phyloP scores from a whole-genome alignment of 208 protist genomes.

The Trypanosoma cruzi region DNA sequence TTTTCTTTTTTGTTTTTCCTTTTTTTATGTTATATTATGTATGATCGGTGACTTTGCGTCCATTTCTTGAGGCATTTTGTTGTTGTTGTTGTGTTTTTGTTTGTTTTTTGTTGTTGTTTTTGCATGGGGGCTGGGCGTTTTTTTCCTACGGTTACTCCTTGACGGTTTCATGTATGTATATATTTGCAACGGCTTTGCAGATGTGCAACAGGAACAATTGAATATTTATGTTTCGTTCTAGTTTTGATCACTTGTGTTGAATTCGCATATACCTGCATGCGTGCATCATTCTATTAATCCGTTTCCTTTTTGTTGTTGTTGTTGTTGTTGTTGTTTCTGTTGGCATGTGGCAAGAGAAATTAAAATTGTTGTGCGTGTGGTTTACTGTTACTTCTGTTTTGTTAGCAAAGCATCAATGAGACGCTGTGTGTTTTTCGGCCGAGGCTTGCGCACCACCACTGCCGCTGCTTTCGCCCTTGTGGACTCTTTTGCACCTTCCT shows the following conservation, averaged over 20 bases:
- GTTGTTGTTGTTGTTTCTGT: slow-evolving; percentile 1
- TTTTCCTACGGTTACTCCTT: not conserved
- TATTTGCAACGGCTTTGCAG: not conserved
- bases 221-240: not conserved
- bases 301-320: not conserved
- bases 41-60: no score
- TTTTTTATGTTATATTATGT: not conserved
- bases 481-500: not conserved
- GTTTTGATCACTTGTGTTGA: not conserved
- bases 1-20: not conserved
- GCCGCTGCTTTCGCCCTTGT: not conserved
- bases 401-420: slow-evolving; percentile 1
- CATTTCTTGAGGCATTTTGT: not conserved
- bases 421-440: slow-evolving; percentile 4
- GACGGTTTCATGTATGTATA: not conserved
- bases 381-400: slow-evolving; percentile 3
- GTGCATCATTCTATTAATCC: not conserved
- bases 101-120: not conserved
- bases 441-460: not conserved
- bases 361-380: not conserved
- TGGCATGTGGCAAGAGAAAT: not conserved
- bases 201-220: not conserved
- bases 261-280: not conserved
- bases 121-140: not conserved
- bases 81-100: not conserved